Evolutionary conservation across 805 yeast genomes (phyloP).

Genomic region (Metschnikowia peoriensis): DNA sequence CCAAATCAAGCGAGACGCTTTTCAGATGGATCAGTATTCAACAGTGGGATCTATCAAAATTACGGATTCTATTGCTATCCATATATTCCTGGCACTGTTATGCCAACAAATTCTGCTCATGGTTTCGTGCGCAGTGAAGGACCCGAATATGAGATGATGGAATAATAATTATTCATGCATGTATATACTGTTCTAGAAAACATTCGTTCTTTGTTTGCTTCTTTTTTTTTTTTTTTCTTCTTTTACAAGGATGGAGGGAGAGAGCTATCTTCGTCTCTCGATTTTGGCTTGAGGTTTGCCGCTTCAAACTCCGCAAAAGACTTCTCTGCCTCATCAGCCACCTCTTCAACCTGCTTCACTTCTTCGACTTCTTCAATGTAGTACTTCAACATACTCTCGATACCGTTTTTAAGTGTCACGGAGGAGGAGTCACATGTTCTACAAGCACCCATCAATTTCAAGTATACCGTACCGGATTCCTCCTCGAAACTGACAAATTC

Average conservation of each 20-base stretch:
- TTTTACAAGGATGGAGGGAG: constrained; percentile 17
- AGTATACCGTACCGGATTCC: constrained; percentile 54
- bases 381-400: constrained; percentile 68
- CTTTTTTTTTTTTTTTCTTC: too few species aligned
- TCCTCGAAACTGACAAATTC: constrained; percentile 60
- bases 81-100: background rate
- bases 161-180: background rate
- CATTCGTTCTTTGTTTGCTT: too few species aligned
- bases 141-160: background rate
- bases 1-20: background rate
- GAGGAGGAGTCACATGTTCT: constrained; percentile 68
- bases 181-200: background rate
- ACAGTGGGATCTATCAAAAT: background rate
- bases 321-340: constrained; percentile 15
- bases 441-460: constrained; percentile 67
- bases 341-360: constrained; percentile 53
- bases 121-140: background rate
- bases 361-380: constrained; percentile 65
- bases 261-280: constrained; percentile 21
- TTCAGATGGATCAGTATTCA: background rate
- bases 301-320: constrained; percentile 22
- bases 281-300: constrained; percentile 24
- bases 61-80: background rate
- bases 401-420: constrained; percentile 65
- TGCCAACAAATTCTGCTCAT: background rate